These are phyloP conservation scores for Naganishia randhawae DNA, from an alignment of 768 basidiomycete genomes.

Conservation along the genomic window DNA sequence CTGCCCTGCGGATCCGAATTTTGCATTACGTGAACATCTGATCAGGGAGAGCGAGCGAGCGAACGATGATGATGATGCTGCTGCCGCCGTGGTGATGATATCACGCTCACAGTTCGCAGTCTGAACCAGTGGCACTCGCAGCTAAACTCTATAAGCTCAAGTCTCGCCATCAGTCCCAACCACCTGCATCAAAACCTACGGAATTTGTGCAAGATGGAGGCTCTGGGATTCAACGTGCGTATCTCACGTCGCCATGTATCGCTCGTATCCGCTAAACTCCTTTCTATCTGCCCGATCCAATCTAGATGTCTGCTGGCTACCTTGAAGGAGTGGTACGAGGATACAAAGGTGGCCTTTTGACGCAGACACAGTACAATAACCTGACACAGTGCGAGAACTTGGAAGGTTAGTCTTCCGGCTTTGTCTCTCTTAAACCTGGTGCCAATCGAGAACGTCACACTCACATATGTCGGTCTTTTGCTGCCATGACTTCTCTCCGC, in stretches of 20 bases:
- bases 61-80: slow-evolving; percentile 2
- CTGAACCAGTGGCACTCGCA: not conserved
- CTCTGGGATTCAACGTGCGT: slow-evolving; percentile 51
- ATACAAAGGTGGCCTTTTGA: slow-evolving; percentile 87
- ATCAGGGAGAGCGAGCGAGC: not conserved
- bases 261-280: not conserved
- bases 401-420: slow-evolving; percentile 63
- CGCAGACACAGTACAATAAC: slow-evolving; percentile 83
- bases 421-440: not conserved
- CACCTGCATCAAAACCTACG: not conserved
- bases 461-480: not conserved
- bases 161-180: not conserved
- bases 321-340: slow-evolving; percentile 62
- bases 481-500: not conserved
- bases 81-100: not conserved
- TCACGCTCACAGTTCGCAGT: not conserved
- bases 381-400: slow-evolving; percentile 94
- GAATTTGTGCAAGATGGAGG: slow-evolving; percentile 45
- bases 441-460: not conserved
- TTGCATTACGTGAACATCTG: not conserved
- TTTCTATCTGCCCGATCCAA: not conserved
- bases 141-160: too few species aligned
- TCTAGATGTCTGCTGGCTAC: slow-evolving; percentile 50
- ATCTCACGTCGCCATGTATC: not conserved
- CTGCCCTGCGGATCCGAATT: not conserved